These are phyloP conservation scores for Shiraia bambusicola DNA, from an alignment of 2,329 filamentous ascomycete genomes.

Conservation along the genomic window DNA sequence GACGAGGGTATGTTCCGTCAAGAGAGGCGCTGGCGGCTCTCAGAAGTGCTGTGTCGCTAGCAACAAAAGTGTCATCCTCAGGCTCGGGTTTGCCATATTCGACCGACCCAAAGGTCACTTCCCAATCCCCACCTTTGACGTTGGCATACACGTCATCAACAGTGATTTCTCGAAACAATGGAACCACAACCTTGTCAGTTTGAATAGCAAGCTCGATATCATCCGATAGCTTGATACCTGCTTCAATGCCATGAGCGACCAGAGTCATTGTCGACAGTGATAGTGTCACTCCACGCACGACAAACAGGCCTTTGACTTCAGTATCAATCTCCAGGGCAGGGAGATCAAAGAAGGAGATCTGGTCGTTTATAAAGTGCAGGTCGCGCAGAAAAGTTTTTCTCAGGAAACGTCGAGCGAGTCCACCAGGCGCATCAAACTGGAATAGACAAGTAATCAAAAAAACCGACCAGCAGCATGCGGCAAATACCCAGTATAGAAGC, in stretches of 20 bases:
- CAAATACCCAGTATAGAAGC: conserved; percentile 52
- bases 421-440: conserved; percentile 48
- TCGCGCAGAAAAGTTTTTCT: conserved; percentile 43
- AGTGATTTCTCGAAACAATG: conserved; percentile 53
- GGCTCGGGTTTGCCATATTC: conserved; percentile 32
- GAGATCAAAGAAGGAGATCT: conserved; percentile 52
- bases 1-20: conserved; percentile 16
- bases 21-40: conserved; percentile 42
- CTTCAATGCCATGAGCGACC: conserved; percentile 55
- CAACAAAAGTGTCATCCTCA: conserved; percentile 45
- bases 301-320: conserved; percentile 55
- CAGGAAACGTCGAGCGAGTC: conserved; percentile 41
- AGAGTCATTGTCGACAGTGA: conserved; percentile 53
- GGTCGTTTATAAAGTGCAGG: conserved; percentile 55
- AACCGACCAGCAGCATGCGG: conserved; percentile 45
- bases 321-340: conserved; percentile 58
- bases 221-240: conserved; percentile 54
- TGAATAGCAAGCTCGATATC: conserved; percentile 57
- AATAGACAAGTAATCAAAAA: conserved; percentile 49
- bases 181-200: conserved; percentile 52
- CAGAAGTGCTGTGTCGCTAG: conserved; percentile 50
- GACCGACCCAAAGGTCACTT: conserved; percentile 51
- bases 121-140: conserved; percentile 54
- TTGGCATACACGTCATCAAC: conserved; percentile 58
- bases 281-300: conserved; percentile 56